Evolutionary conservation across 495 filamentous ascomycete species (phyloP), one percentile per base, ranked within the genome.

Genomic region (Neurospora sp.): DNA sequence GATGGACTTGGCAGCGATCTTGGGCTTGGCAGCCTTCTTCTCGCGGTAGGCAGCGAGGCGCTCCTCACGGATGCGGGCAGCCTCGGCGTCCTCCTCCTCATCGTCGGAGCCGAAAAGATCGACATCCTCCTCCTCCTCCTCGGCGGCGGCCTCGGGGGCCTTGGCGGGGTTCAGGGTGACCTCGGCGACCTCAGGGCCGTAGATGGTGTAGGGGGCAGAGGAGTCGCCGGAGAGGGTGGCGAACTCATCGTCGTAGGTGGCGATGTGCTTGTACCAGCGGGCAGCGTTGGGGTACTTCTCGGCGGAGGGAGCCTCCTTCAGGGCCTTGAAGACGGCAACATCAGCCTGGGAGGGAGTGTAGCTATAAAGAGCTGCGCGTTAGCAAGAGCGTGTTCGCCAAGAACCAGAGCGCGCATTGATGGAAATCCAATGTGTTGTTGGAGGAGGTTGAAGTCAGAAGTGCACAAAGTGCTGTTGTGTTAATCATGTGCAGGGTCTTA

Each of bases 211-310:
- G 74, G 89, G 87, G 86, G 92, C 91, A 79, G 92, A 92, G 76
- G 94, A 88, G 83, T 99, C 96, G 84, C 96, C 96, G 69, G 94
- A 88, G 41, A 99, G 92, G 74, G 91, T 91, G 76, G 91, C 84
- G 88, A 98, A 98, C 81, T 97, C 96, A 72, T 91, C 87, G 86
- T 93, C 90, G 86, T 92, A 97, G 74, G 91, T 90, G 76, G 91
- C 89, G 80, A 97, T 96, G 89, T 99, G 94, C 88, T 96, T 97
- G 89, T 97, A 97, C 96, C 96, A 99, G 84, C 96, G 91, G 73
- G 92, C 93, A 77, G 91, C 94, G 84, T 97, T 88, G 78, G 96
- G 94, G 89, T 92, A 98, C 87, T 96, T 97, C 77, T 84, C 88
- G 77, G 90, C 86, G 72, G 91, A 90, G 73, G 96, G 96, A 53